A percentile compares a stretch with the other conserved stretches of the same genome.
Evolutionary conservation across 1,284 basidiomycete genomes (phyloP).

Genomic region (Phellopilus nigrolimitatus): DNA sequence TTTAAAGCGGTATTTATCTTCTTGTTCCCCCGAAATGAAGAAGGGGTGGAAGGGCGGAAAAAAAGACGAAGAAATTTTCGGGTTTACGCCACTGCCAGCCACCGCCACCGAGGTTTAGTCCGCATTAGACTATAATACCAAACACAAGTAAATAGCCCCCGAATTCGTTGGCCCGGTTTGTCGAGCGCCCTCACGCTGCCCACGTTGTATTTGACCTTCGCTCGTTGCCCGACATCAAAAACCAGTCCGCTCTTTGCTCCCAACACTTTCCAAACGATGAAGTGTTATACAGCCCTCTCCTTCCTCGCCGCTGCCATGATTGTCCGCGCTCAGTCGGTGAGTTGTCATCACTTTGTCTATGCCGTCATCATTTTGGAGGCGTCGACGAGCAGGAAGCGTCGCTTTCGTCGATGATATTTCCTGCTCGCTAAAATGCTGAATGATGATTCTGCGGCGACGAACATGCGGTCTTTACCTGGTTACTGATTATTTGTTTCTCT

Average conservation of each 20-base stretch:
- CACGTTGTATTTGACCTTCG: constrained; percentile 6
- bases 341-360: constrained; percentile 14
- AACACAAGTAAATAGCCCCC: too few species aligned
- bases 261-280: constrained; percentile 33
- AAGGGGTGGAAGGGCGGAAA: too few species aligned
- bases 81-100: too few species aligned
- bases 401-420: constrained; percentile 11
- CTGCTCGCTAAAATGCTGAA: too few species aligned
- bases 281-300: constrained; percentile 43
- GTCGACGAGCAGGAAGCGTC: not conserved
- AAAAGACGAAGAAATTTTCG: too few species aligned
- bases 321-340: constrained; percentile 36
- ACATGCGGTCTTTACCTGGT: too few species aligned
- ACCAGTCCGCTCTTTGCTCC: constrained; percentile 17
- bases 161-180: too few species aligned
- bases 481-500: constrained; percentile 19
- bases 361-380: not conserved
- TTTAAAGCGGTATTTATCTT: too few species aligned
- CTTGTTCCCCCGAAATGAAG: too few species aligned
- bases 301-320: constrained; percentile 41
- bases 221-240: constrained; percentile 3
- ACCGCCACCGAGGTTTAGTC: too few species aligned
- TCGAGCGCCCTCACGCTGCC: constrained; percentile 8
- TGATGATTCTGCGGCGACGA: too few species aligned
- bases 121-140: too few species aligned